These are phyloP conservation scores for Cercospora sp. DNA, from an alignment of 2,329 filamentous ascomycete species.

Conservation along the genomic window DNA sequence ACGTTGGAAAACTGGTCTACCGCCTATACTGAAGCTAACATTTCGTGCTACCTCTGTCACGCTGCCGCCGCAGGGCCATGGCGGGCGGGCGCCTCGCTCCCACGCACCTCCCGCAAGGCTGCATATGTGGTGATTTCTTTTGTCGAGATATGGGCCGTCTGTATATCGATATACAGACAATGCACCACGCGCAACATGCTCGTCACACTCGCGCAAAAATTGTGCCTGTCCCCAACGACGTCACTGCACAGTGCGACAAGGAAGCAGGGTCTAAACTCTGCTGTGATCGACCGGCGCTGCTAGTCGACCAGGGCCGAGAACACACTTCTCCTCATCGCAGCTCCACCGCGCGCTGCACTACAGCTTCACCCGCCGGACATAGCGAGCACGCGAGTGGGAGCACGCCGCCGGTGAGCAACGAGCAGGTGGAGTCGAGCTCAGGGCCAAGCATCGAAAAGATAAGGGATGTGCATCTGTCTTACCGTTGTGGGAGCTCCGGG, in stretches of 20 bases:
- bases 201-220: neutral
- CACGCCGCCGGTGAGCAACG: neutral
- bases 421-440: neutral
- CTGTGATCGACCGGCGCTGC: neutral
- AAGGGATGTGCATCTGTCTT: neutral
- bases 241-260: neutral
- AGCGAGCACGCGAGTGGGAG: neutral
- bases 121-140: neutral
- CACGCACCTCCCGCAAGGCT: neutral
- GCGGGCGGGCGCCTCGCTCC: neutral
- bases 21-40: constrained; percentile 14
- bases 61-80: neutral
- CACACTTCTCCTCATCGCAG: constrained; percentile 13
- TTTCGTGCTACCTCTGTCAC: constrained; percentile 7
- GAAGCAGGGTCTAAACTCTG: constrained; percentile 10
- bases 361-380: neutral
- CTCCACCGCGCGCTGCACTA: neutral
- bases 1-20: constrained; percentile 2
- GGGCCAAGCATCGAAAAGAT: neutral
- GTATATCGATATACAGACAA: neutral
- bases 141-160: neutral
- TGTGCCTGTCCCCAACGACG: constrained; percentile 2
- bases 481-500: constrained; percentile 5
- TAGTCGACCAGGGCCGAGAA: constrained; percentile 10
- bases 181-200: neutral